Percentiles rank a stretch among this genome's conserved stretches.
Conservation (phyloP, 768 basidiomycete species). For the Serendipita sp. region DNA sequence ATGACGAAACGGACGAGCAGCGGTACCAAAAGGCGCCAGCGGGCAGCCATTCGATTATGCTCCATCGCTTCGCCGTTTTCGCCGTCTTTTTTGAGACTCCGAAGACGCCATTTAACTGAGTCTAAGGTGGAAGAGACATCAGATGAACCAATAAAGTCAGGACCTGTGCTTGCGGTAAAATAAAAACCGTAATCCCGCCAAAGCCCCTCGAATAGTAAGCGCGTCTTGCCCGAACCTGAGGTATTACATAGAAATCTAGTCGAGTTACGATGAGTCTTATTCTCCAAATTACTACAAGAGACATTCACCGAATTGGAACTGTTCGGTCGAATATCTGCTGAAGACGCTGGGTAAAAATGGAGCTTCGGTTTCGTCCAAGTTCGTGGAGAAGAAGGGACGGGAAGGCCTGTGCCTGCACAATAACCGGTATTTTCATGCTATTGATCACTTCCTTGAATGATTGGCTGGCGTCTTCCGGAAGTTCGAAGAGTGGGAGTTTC, state of each 20-base stretch:
- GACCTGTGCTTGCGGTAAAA: not conserved
- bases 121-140: not conserved
- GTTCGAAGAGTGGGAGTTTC: not conserved
- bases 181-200: not conserved
- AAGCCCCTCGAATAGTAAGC: not conserved
- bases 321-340: not conserved
- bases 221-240: not conserved
- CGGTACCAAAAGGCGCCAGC: not conserved
- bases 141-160: not conserved
- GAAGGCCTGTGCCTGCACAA: not conserved
- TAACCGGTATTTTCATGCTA: not conserved
- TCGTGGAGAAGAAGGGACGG: not conserved
- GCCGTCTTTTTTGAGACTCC: not conserved
- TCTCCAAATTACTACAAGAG: not conserved
- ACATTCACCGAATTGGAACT: not conserved
- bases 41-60: not conserved
- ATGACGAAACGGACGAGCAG: not conserved
- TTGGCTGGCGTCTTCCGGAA: not conserved
- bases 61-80: too few relatives aligned
- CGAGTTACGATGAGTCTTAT: not conserved
- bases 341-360: not conserved
- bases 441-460: not conserved
- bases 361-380: not conserved
- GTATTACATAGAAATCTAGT: not conserved
- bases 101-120: not conserved